Conservation (phyloP, 2,329 filamentous ascomycete genomes). For the Triangularia verruculosa region DNA sequence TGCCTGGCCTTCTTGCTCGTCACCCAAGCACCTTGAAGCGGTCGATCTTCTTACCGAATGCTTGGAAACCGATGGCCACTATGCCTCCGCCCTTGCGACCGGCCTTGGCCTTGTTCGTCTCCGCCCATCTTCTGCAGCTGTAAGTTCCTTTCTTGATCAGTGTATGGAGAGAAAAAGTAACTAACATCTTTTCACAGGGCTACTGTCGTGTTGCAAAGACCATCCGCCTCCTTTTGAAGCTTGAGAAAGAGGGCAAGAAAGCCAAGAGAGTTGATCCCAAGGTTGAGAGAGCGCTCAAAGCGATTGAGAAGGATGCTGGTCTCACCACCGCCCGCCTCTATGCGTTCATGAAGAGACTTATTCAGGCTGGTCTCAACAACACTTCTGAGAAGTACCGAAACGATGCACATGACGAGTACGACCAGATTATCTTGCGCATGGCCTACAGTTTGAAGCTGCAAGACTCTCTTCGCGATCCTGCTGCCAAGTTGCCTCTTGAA, state of each 20-base stretch:
- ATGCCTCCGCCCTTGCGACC: conserved; percentile 22
- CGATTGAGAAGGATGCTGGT: neutral
- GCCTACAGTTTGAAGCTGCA: conserved; percentile 18
- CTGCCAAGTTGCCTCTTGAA: conserved; percentile 23
- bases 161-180: neutral
- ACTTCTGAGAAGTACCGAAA: neutral
- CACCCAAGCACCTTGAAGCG: conserved; percentile 16
- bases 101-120: conserved; percentile 24
- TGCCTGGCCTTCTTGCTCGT: conserved; percentile 22
- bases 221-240: conserved; percentile 17
- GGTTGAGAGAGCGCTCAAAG: neutral
- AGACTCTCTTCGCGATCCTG: conserved; percentile 19
- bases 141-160: neutral
- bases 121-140: conserved; percentile 21
- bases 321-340: neutral
- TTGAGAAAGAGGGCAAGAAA: neutral
- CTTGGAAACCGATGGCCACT: conserved; percentile 15
- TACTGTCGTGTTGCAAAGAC: conserved; percentile 26
- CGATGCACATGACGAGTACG: neutral
- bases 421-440: conserved; percentile 15
- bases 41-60: conserved; percentile 23
- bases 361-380: neutral
- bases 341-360: neutral
- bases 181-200: conserved; percentile 18
- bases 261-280: neutral